Evolutionary conservation across 768 basidiomycete species (phyloP).

Genomic region (Pisolithus microcarpus): DNA sequence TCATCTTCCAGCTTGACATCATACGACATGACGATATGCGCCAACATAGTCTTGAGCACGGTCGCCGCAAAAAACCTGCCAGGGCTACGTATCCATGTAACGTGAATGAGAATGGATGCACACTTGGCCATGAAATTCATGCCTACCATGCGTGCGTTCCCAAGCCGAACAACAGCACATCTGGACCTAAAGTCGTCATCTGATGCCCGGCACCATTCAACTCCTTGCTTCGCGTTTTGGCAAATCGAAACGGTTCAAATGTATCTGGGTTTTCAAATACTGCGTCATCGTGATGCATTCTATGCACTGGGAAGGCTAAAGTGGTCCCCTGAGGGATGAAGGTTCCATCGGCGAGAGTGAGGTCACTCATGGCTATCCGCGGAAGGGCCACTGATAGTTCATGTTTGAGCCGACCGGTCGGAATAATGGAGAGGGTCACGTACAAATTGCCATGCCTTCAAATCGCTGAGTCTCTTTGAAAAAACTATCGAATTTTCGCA

Average conservation of each 20-base stretch:
- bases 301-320: slow-evolving; percentile 16
- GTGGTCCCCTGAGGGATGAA: slow-evolving; percentile 28
- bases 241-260: slow-evolving; percentile 48
- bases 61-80: slow-evolving; percentile 37
- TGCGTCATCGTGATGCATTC: slow-evolving; percentile 13
- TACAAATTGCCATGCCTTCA: slow-evolving; percentile 23
- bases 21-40: slow-evolving; percentile 10
- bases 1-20: slow-evolving; percentile 9
- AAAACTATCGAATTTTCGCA: slow-evolving; percentile 37
- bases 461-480: slow-evolving; percentile 31
- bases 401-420: neutral
- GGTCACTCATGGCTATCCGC: slow-evolving; percentile 27
- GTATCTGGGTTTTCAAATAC: slow-evolving; percentile 28
- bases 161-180: slow-evolving; percentile 33
- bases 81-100: slow-evolving; percentile 17
- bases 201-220: slow-evolving; percentile 29
- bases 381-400: slow-evolving; percentile 17
- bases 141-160: slow-evolving; percentile 23
- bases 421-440: neutral
- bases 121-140: neutral
- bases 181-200: slow-evolving; percentile 27
- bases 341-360: slow-evolving; percentile 34
- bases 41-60: slow-evolving; percentile 24
- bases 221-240: slow-evolving; percentile 26
- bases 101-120: neutral